These are phyloP conservation scores for Xanthoconium purpureum DNA, from an alignment of 768 basidiomycete species.

Conservation along the genomic window DNA sequence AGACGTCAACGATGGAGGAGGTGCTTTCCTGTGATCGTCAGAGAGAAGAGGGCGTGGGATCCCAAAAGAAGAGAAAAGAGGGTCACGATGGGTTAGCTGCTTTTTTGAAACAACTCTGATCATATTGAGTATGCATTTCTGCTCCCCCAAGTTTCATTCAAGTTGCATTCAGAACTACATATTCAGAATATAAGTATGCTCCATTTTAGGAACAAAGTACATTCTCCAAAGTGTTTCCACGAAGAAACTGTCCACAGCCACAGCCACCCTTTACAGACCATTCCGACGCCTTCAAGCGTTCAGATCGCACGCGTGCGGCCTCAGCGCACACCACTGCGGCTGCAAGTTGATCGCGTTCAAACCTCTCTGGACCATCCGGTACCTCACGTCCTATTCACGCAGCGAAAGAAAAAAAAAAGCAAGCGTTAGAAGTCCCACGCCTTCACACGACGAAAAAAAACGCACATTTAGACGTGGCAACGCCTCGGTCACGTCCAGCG, in stretches of 20 bases:
- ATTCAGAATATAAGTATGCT: no score
- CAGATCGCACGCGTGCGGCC: conserved; percentile 45
- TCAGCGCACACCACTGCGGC: conserved; percentile 54
- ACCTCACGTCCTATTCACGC: conserved; percentile 37
- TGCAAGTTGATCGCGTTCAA: conserved; percentile 47
- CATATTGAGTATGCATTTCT: background rate
- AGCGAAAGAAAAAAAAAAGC: background rate
- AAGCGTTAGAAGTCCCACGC: background rate
- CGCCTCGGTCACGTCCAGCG: conserved; percentile 37
- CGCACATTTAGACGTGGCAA: conserved; percentile 46
- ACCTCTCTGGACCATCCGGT: conserved; percentile 49
- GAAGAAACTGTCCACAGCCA: no score
- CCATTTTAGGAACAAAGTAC: no score
- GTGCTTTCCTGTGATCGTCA: conserved; percentile 62
- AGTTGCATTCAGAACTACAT: background rate
- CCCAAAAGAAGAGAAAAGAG: conserved; percentile 20
- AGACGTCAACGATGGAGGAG: conserved; percentile 53
- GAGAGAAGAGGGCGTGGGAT: conserved; percentile 33
- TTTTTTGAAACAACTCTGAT: conserved; percentile 37
- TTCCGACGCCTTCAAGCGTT: background rate
- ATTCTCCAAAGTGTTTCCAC: no score
- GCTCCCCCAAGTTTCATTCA: no score
- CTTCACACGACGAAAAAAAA: background rate
- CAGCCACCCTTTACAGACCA: no score
- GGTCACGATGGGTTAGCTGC: conserved; percentile 46